Evolutionary conservation across 1,139 yeast species (phyloP).

Genomic region (Hanseniaspora sp.): DNA sequence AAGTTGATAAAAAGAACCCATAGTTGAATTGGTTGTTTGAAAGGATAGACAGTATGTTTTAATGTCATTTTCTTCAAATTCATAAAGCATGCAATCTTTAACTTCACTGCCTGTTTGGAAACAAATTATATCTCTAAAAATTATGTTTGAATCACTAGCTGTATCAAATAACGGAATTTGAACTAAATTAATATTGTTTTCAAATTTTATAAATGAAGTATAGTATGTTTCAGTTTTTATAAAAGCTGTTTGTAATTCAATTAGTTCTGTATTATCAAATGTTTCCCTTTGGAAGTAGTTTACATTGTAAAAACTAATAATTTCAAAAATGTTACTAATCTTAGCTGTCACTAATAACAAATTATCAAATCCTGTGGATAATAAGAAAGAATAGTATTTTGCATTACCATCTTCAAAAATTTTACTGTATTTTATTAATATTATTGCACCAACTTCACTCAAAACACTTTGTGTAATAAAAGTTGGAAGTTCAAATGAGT

Average conservation of each 20-base stretch:
- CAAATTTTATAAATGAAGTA: not conserved
- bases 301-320: not conserved
- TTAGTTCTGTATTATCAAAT: not conserved
- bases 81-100: not conserved
- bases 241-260: not conserved
- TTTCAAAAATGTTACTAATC: not conserved
- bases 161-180: not conserved
- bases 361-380: not conserved
- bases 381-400: not conserved
- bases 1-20: slow-evolving; percentile 8
- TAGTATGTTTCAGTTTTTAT: slow-evolving; percentile 2
- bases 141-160: not conserved
- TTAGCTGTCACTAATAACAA: not conserved
- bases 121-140: slow-evolving; percentile 4
- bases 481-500: not conserved
- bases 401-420: not conserved
- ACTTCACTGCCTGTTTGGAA: not conserved
- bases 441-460: not conserved
- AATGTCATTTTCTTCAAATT: not conserved
- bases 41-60: slow-evolving; percentile 6
- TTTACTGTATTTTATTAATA: not conserved
- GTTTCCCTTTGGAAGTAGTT: not conserved
- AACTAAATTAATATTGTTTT: not conserved
- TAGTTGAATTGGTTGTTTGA: not conserved
- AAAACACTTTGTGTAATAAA: slow-evolving; percentile 6